These are phyloP conservation scores for Xylaria sp. DNA, from an alignment of 2,329 filamentous ascomycete species.

Conservation along the genomic window DNA sequence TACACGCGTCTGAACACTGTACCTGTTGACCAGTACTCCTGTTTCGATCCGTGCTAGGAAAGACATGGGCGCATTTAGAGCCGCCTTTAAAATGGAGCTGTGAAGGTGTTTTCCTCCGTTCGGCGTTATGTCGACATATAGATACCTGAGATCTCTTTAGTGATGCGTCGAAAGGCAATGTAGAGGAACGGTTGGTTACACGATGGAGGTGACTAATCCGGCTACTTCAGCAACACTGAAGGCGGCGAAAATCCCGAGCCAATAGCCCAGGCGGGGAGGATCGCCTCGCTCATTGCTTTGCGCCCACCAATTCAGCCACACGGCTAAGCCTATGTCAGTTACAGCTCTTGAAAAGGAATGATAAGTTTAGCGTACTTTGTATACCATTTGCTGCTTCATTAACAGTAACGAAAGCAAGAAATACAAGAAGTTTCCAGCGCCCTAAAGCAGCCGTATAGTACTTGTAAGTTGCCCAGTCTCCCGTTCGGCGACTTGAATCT, in stretches of 20 bases:
- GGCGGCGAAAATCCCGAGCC: slow-evolving; percentile 32
- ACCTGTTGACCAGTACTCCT: slow-evolving; percentile 28
- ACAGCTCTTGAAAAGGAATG: neutral
- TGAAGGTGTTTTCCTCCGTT: slow-evolving; percentile 29
- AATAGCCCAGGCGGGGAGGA: slow-evolving; percentile 28
- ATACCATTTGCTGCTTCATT: slow-evolving; percentile 24
- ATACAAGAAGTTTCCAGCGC: slow-evolving; percentile 21
- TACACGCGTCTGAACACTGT: neutral
- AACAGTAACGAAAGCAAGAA: slow-evolving; percentile 19
- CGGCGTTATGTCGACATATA: slow-evolving; percentile 22
- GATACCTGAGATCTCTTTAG: slow-evolving; percentile 17
- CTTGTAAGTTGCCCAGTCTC: slow-evolving; percentile 34
- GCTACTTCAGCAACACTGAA: slow-evolving; percentile 23
- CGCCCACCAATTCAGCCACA: slow-evolving; percentile 38
- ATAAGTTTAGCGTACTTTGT: slow-evolving; percentile 18
- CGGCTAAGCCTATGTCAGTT: slow-evolving; percentile 18
- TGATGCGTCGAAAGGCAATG: neutral
- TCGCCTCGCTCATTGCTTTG: slow-evolving; percentile 31
- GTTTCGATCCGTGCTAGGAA: slow-evolving; percentile 22
- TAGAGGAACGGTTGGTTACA: slow-evolving; percentile 11
- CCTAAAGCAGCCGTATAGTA: slow-evolving; percentile 28
- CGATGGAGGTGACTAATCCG: slow-evolving; percentile 23
- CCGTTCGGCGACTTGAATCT: slow-evolving; percentile 29
- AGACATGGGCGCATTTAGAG: slow-evolving; percentile 26
- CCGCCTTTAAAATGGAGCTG: slow-evolving; percentile 24